Conservation (phyloP, 805 yeast genomes). For the Lipomyces sp. region DNA sequence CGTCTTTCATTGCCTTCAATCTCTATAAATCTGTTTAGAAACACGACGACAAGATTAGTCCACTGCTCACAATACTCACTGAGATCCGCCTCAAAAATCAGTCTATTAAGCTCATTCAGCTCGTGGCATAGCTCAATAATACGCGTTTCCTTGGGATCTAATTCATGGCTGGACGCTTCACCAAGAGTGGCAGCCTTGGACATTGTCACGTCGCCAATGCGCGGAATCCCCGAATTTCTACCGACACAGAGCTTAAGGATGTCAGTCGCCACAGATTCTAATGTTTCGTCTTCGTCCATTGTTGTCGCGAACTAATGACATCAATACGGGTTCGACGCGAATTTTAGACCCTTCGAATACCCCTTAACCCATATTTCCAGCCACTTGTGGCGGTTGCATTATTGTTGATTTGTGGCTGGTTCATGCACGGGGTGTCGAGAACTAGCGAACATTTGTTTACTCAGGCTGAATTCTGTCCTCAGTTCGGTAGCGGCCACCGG, state of each 20-base stretch:
- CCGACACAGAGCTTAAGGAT: background rate
- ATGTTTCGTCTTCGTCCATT: background rate
- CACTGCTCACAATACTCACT: background rate
- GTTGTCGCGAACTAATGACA: background rate
- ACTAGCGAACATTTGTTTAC: background rate
- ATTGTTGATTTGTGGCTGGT: background rate
- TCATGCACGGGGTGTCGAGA: no score
- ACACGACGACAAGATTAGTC: background rate
- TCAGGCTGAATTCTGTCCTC: background rate
- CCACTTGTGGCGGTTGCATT: background rate
- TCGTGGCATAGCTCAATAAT: background rate
- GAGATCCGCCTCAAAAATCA: background rate
- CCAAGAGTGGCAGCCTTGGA: background rate
- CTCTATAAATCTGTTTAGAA: background rate
- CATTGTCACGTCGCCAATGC: background rate
- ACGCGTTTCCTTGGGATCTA: slow-evolving; percentile 1
- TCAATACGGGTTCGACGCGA: background rate
- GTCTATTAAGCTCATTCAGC: slow-evolving; percentile 3
- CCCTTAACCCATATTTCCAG: background rate
- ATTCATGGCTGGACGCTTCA: background rate
- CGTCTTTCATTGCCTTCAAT: slow-evolving; percentile 3
- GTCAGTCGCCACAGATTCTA: background rate
- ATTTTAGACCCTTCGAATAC: background rate
- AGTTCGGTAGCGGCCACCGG: no score
- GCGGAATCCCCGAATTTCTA: background rate